Evolutionary conservation across 2,329 filamentous ascomycete species (phyloP), one percentile per base, ranked within the genome.

Genomic region (Colletotrichum tropicale): DNA sequence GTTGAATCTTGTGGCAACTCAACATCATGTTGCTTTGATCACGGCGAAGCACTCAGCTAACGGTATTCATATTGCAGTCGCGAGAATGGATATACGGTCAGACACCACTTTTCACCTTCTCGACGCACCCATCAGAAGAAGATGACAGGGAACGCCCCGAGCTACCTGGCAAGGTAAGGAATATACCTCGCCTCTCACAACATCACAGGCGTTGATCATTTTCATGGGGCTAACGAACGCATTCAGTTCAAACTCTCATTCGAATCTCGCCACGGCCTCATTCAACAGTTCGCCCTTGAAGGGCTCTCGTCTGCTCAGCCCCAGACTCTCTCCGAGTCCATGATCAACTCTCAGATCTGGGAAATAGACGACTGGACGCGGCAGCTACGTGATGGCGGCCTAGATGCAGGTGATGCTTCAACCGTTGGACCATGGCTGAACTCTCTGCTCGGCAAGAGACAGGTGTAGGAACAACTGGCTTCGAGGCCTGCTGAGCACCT

Each of bases 71-170:
- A 8, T 65, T 80, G 48, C 78, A 92, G 89, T 93, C 92, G 0
- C 84, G 86, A 5, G 90, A 92, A 13, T 98, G 96, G 95, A 93
- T 94, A 74, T 98, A 94, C 84, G 91, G 91, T 4, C 96, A 98
- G 85, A 98, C 96, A 3, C 96, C 96, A 2, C 93, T 93, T 71
- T 98, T 98, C 83, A 92, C 90, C 9, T 92, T 96, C 78, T 92
- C 91, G 5, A 92, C 90, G 5, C 86, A 90, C 82, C 85, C 93
- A 48, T 89, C 89, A 77, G 87, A 91, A 77, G 87, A 91, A 56
- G 88, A 94, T 84, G 86, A 91, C 71, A 85, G 92, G 71, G 84
- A 89, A 75, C 86, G 91, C 52, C 91, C 91, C 1, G 79, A 82
- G 0, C 76, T 90, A 15, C 89, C 91, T 1, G 81, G 85, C 15